Percentiles rank a stretch among this genome's conserved stretches.
Conservation (phyloP, 257 asterid genomes). For the Solanum virginianum region DNA sequence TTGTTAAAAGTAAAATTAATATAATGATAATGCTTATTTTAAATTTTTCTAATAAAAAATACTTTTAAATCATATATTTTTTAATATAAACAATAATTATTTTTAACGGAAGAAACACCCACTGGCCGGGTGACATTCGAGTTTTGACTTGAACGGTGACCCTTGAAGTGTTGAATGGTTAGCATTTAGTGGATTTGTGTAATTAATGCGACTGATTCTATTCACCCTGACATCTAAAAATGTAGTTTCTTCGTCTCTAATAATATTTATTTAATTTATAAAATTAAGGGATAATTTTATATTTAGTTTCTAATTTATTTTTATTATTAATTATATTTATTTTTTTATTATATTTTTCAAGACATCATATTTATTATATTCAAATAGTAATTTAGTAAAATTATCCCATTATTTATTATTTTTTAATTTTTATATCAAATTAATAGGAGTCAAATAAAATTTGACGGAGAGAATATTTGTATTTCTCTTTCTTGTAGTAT, state of each 20-base stretch:
- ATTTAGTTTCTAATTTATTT: no score
- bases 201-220: slow-evolving; percentile 13
- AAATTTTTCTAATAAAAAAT: background rate
- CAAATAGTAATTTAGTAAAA: no score
- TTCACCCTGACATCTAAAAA: slow-evolving; percentile 8
- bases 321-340: no score
- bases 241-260: background rate
- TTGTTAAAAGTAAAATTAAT: no score
- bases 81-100: background rate
- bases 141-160: background rate
- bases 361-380: no score
- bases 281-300: no score
- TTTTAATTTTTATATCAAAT: no score
- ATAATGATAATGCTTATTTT: background rate
- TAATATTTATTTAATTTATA: no score
- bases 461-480: background rate
- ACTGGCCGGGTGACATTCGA: background rate
- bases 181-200: slow-evolving; percentile 5
- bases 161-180: background rate
- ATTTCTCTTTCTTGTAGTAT: background rate
- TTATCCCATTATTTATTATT: no score
- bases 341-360: no score
- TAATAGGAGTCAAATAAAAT: no score
- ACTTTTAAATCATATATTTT: background rate
- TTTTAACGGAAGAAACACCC: no score